Percentiles rank a stretch among this genome's conserved stretches.
Conservation (phyloP, 169 alveolate species). For the Cryptosporidium xiaoi region DNA sequence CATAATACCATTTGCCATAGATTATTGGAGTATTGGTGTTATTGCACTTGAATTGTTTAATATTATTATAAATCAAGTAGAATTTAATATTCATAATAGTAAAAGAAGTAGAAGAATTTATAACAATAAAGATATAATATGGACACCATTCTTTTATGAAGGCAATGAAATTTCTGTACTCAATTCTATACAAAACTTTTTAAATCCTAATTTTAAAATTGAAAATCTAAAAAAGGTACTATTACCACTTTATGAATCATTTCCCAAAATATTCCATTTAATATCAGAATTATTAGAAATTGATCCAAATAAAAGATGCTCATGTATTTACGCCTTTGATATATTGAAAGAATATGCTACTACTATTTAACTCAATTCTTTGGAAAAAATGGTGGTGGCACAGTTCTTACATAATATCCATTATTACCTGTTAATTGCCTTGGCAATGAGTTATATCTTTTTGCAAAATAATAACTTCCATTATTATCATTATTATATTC, state of each 20-base stretch:
- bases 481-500: slow-evolving; percentile 5
- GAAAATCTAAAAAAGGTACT: slow-evolving; percentile 23
- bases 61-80: slow-evolving; percentile 21
- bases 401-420: slow-evolving; percentile 17
- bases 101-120: slow-evolving; percentile 13
- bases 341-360: neutral
- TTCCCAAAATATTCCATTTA: slow-evolving; percentile 41
- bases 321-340: slow-evolving; percentile 31
- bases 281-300: slow-evolving; percentile 56
- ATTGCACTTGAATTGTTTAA: slow-evolving; percentile 43
- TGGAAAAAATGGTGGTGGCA: slow-evolving; percentile 73
- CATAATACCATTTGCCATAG: slow-evolving; percentile 47
- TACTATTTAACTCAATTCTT: slow-evolving; percentile 20
- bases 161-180: slow-evolving; percentile 65
- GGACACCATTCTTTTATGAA: slow-evolving; percentile 65
- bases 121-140: slow-evolving; percentile 2
- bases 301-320: slow-evolving; percentile 67
- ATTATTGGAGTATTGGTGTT: slow-evolving; percentile 66
- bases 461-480: neutral
- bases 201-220: slow-evolving; percentile 16
- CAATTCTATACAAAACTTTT: slow-evolving; percentile 29
- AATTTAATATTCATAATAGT: neutral
- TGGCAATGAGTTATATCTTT: slow-evolving; percentile 49
- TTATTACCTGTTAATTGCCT: slow-evolving; percentile 1
- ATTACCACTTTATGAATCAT: slow-evolving; percentile 32